Evolutionary conservation across 1,139 yeast genomes (phyloP).

Genomic region (Zygosaccharomyces pseudobailii): DNA sequence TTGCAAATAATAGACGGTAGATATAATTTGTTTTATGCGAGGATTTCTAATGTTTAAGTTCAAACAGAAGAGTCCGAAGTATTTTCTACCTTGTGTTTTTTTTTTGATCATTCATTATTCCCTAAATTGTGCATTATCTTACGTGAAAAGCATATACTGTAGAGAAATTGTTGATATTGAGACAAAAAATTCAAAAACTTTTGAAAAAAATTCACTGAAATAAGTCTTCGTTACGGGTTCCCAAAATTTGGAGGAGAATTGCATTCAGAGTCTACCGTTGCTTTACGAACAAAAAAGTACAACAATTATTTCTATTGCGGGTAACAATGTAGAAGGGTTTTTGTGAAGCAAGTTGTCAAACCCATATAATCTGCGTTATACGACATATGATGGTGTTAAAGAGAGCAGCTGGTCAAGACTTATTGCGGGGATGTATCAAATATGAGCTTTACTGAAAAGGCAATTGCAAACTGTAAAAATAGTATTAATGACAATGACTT

Average conservation of each 20-base stretch:
- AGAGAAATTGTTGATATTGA: not conserved
- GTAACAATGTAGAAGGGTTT: not conserved
- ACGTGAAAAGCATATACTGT: not conserved
- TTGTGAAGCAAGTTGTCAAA: not conserved
- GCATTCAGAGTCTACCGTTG: not conserved
- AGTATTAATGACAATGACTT: not conserved
- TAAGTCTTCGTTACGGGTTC: not conserved
- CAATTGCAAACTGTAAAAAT: not conserved
- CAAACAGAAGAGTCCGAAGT: not conserved
- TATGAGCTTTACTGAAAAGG: not conserved
- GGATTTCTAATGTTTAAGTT: not conserved
- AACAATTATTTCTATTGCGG: not conserved
- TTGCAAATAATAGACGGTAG: not conserved
- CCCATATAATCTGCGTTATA: not conserved
- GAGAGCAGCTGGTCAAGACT: not conserved
- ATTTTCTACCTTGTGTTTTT: not conserved
- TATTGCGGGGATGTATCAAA: not conserved
- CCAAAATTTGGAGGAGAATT: slow-evolving; percentile 1
- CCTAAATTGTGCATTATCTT: not conserved
- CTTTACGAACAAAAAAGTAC: not conserved
- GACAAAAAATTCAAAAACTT: not conserved
- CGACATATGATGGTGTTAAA: not conserved
- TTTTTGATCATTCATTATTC: not conserved
- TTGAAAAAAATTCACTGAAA: not conserved
- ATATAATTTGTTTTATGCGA: not conserved